Conservation (phyloP, 108 stramenopile species). For the Nannochloropsis oceanica region DNA sequence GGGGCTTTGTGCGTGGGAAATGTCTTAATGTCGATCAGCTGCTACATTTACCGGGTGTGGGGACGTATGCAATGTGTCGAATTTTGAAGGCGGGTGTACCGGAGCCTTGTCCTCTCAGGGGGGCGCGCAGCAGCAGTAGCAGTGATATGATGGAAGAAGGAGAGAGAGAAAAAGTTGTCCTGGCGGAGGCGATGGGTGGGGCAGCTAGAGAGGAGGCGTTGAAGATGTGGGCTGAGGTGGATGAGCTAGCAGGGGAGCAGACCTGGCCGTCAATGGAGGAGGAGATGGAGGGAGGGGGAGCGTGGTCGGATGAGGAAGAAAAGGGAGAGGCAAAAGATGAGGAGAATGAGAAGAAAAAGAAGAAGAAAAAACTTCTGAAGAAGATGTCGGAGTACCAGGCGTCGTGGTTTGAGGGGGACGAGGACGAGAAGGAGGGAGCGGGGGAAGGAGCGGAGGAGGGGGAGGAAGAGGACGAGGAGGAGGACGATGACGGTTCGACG, state of each 20-base stretch:
- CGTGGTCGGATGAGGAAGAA: neutral
- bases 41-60: conserved; percentile 70
- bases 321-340: neutral
- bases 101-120: conserved; percentile 23
- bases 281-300: neutral
- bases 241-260: conserved; percentile 89
- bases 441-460: conserved; percentile 16
- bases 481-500: conserved; percentile 45
- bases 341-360: neutral
- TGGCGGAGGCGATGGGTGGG: conserved; percentile 12
- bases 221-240: conserved; percentile 73
- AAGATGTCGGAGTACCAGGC: neutral
- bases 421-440: neutral
- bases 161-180: neutral
- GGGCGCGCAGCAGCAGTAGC: neutral
- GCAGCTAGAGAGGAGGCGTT: conserved; percentile 44
- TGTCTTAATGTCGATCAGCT: conserved; percentile 66
- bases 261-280: conserved; percentile 94
- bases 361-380: neutral
- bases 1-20: conserved; percentile 75
- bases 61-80: conserved; percentile 57
- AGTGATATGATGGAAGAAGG: neutral
- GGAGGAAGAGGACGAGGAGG: conserved; percentile 38
- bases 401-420: neutral
- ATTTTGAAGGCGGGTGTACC: neutral